Conservation (phyloP, 129 eudicot species). For the Cynara cardunculus region DNA sequence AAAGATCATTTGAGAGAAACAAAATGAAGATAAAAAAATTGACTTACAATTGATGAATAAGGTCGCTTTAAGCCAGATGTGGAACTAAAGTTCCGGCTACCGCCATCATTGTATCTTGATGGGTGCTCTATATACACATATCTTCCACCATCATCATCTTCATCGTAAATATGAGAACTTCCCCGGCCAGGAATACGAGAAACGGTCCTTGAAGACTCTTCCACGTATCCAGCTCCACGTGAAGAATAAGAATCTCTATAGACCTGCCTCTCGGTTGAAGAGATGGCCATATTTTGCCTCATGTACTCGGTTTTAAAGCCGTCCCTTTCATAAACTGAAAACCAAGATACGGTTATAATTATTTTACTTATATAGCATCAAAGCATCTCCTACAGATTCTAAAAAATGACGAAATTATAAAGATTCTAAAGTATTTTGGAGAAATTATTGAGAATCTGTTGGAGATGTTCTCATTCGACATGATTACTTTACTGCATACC, state of each 20-base stretch:
- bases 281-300: slow-evolving; percentile 24
- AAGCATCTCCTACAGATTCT: no score
- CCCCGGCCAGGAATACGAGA: slow-evolving; percentile 27
- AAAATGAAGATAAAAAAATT: slow-evolving; percentile 3
- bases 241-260: slow-evolving; percentile 41
- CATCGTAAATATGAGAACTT: slow-evolving; percentile 27
- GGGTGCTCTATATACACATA: slow-evolving; percentile 36
- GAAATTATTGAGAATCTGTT: no score
- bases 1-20: not conserved
- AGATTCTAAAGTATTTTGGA: not conserved
- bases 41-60: slow-evolving; percentile 40
- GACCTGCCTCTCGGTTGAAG: slow-evolving; percentile 29
- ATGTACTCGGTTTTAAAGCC: slow-evolving; percentile 30
- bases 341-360: not conserved
- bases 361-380: not conserved
- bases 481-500: slow-evolving; percentile 16
- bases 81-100: slow-evolving; percentile 32
- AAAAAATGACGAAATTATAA: no score
- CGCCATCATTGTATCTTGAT: slow-evolving; percentile 33
- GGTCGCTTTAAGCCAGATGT: slow-evolving; percentile 34
- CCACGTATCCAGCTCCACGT: slow-evolving; percentile 36
- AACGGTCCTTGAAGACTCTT: slow-evolving; percentile 31
- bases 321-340: slow-evolving; percentile 36
- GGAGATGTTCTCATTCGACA: not conserved
- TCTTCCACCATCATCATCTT: slow-evolving; percentile 39